Conservation (phyloP, 805 yeast species). For the Pichia deserticola region DNA sequence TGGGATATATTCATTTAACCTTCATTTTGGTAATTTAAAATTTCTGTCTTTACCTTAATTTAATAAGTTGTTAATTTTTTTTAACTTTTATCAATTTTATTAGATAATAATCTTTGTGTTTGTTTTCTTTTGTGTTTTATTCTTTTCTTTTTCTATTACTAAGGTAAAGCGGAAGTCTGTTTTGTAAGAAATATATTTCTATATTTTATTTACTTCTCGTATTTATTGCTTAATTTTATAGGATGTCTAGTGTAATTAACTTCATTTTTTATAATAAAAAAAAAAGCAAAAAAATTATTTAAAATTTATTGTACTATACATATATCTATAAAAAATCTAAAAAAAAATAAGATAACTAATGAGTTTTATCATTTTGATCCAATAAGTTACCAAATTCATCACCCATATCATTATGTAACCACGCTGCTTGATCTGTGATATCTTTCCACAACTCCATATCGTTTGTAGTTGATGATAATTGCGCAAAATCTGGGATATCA, state of each 20-base stretch:
- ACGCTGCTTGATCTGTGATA: constrained; percentile 67
- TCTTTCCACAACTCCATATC: constrained; percentile 67
- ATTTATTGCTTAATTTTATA: constrained; percentile 6
- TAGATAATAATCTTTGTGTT: constrained; percentile 5
- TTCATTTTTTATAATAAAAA: constrained; percentile 2
- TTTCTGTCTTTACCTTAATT: constrained; percentile 1
- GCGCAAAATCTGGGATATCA: constrained; percentile 31
- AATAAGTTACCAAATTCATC: constrained; percentile 29
- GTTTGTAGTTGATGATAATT: constrained; percentile 27
- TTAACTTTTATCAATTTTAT: constrained; percentile 4
- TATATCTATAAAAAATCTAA: not conserved
- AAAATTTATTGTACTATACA: not conserved
- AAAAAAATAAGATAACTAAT: not conserved
- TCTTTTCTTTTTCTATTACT: not conserved
- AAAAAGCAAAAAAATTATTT: not conserved
- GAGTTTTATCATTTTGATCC: constrained; percentile 1
- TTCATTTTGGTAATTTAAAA: constrained; percentile 1
- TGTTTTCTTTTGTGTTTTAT: constrained; percentile 4
- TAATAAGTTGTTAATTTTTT: constrained; percentile 2
- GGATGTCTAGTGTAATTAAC: constrained; percentile 8
- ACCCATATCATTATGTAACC: constrained; percentile 47
- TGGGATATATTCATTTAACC: not conserved
- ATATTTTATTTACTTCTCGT: constrained; percentile 1
- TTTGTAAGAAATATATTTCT: not conserved
- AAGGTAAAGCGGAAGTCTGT: not conserved